phyloP scores from a whole-genome alignment of 2,329 filamentous ascomycete genomes.

The Dactylellina sp. region DNA sequence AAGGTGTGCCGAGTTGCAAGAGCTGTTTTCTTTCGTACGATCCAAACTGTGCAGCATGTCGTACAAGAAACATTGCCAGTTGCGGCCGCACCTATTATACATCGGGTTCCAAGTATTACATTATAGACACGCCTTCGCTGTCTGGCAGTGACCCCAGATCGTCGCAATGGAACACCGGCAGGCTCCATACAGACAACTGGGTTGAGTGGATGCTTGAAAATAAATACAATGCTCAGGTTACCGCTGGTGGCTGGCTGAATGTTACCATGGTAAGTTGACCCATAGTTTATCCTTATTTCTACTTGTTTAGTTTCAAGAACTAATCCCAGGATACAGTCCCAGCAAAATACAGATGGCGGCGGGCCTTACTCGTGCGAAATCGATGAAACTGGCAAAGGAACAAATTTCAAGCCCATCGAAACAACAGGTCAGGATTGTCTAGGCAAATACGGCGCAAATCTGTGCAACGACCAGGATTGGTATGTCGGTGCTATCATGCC shows the following conservation, averaged over 20 bases:
- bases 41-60: slow-evolving; percentile 14
- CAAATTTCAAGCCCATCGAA: slow-evolving; percentile 7
- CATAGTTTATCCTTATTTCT: not conserved
- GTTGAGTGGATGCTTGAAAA: slow-evolving; percentile 28
- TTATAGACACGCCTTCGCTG: slow-evolving; percentile 1
- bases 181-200: slow-evolving; percentile 15
- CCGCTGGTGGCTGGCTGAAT: slow-evolving; percentile 24
- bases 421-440: slow-evolving; percentile 13
- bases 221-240: slow-evolving; percentile 9
- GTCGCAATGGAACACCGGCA: slow-evolving; percentile 7
- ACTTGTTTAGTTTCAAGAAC: not conserved
- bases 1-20: slow-evolving; percentile 16
- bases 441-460: slow-evolving; percentile 12
- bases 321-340: slow-evolving; percentile 7
- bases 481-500: slow-evolving; percentile 26
- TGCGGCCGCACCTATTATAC: slow-evolving; percentile 12
- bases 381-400: slow-evolving; percentile 24
- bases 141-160: not conserved
- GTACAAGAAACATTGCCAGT: slow-evolving; percentile 19
- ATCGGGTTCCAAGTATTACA: slow-evolving; percentile 13
- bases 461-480: slow-evolving; percentile 26
- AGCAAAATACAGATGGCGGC: slow-evolving; percentile 32
- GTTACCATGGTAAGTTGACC: slow-evolving; percentile 18
- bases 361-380: slow-evolving; percentile 26
- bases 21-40: slow-evolving; percentile 16